A percentile compares a stretch with the other conserved stretches of the same genome.
These are phyloP conservation scores for Pleurotus platypus DNA, from an alignment of 768 basidiomycete species.

Conservation along the genomic window DNA sequence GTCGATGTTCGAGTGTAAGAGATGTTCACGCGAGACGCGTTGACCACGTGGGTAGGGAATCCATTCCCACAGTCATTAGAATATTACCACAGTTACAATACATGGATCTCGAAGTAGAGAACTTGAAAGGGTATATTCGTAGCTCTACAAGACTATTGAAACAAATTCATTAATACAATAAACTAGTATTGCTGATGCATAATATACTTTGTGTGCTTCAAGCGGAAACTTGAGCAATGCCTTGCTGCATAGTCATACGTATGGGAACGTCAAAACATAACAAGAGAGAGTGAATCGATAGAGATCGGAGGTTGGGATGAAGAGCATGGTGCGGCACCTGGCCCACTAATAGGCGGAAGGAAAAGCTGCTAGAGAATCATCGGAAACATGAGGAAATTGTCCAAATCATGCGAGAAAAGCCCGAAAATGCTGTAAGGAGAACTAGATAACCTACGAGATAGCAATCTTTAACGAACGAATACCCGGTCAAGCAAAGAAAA, in stretches of 20 bases:
- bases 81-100: too few species aligned
- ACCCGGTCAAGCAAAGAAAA: neutral
- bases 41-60: neutral
- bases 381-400: neutral
- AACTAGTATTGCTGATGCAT: neutral
- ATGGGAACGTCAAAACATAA: neutral
- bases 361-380: neutral
- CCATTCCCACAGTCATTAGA: neutral
- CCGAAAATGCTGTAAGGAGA: neutral
- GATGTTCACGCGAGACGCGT: neutral
- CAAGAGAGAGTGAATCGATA: neutral
- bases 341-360: neutral
- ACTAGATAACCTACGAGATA: neutral
- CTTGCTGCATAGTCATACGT: neutral
- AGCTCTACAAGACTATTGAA: neutral
- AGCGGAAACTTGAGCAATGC: too few species aligned
- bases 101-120: too few species aligned
- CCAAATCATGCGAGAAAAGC: conserved; percentile 1
- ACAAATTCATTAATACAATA: conserved; percentile 9
- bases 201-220: neutral
- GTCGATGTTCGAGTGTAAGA: neutral
- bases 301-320: neutral
- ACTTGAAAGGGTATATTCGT: too few species aligned
- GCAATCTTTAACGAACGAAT: neutral
- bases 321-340: conserved; percentile 1